A percentile compares a stretch with the other conserved stretches of the same genome.
Evolutionary conservation across 768 basidiomycete species (phyloP).

Genomic region (Dacryopinax primogenitus): DNA sequence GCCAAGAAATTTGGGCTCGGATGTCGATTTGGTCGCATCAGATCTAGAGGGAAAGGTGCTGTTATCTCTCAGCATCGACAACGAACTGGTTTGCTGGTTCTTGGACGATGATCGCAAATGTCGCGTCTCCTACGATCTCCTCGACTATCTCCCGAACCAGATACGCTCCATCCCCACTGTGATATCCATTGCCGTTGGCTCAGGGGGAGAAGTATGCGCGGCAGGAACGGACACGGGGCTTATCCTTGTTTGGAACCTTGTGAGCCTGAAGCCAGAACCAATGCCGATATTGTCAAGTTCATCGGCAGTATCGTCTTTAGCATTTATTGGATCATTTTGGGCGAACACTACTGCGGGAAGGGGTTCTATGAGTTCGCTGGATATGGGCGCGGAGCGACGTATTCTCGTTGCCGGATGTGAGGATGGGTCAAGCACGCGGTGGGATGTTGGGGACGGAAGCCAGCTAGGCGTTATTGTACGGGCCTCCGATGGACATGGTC

Average conservation of each 20-base stretch:
- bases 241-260: constrained; percentile 50
- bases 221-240: constrained; percentile 58
- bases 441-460: background rate
- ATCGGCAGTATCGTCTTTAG: constrained; percentile 29
- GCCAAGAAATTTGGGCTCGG: constrained; percentile 67
- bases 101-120: constrained; percentile 24
- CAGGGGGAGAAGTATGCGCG: constrained; percentile 49
- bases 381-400: background rate
- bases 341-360: constrained; percentile 21
- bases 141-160: constrained; percentile 23
- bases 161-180: constrained; percentile 39
- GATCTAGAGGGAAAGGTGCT: constrained; percentile 54
- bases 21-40: constrained; percentile 66
- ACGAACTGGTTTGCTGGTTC: constrained; percentile 63
- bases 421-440: constrained; percentile 36
- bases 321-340: constrained; percentile 28
- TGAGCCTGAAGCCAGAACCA: background rate
- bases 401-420: constrained; percentile 36
- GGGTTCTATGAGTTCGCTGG: background rate
- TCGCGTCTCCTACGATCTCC: background rate
- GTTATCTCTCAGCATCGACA: constrained; percentile 62
- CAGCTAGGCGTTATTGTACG: background rate
- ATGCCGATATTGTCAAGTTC: constrained; percentile 22
- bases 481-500: background rate
- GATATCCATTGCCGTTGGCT: constrained; percentile 36